Evolutionary conservation across 148 eudicot species (phyloP), one percentile per base, ranked within the genome.

Genomic region (Nyssa sinensis): DNA sequence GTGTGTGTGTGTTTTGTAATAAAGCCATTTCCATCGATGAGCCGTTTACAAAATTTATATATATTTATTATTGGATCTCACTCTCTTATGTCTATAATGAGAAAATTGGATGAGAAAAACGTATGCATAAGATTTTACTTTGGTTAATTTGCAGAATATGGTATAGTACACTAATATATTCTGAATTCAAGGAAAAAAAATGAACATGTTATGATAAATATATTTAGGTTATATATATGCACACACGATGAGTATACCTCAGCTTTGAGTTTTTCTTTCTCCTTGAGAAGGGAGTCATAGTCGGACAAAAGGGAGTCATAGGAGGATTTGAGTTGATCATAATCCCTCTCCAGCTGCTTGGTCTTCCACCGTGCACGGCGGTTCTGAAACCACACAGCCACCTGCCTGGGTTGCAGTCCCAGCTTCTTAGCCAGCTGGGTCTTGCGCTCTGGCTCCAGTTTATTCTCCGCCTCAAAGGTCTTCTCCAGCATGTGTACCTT

Each of bases 381-480:
- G 86, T 91, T 91, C 76, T 91, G 96, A 79, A 91, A 91, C 96
- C 96, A 91, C 58, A 91, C 90, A 0, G 96, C 96, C 86, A 91
- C 96, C 91, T 91, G 96, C 63, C 93, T 76, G 17, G 96, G 96
- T 85, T 89, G 93, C 81, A 91, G 62, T 47, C 92, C 89, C 12
- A 91, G 86, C 74, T 83, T 84, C 80, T 84, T 84, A 1, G 96
- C 96, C 71, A 91, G 88, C 78, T 87, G 83, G 0, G 77, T 83
- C 81, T 91, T 91, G 39, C 90, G 78, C 68, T 91, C 93, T 11
- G 93, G 93, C 87, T 91, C 96, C 86, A 91, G 86, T 80, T 89
- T 91, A 83, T 91, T 89, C 75, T 91, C 96, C 60, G 67, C 79
- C 75, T 87, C 93, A 64, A 91, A 91, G 82, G 93, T 86, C 87